Evolutionary conservation across 495 filamentous ascomycete genomes (phyloP), one percentile per base, ranked within the genome.

Genomic region (Pyronema omphalodes): DNA sequence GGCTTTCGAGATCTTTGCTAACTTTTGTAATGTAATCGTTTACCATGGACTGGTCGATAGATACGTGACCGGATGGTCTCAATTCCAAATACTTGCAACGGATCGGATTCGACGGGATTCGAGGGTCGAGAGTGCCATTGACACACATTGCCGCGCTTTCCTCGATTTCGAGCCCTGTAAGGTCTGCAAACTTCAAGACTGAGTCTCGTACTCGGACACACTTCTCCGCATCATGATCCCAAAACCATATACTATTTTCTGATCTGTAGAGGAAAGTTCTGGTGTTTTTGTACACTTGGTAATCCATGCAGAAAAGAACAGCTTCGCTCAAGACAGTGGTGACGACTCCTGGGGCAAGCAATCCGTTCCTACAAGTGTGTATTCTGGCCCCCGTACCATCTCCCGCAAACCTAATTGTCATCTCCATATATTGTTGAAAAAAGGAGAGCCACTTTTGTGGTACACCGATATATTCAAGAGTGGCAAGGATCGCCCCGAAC

Each of bases 211-310:
- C 80, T 44, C 69, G 73, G 37, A 71, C 70, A 44, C 76, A 77
- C 6, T 66, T 70, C 4, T 70, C 55, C 23, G 76, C 73, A 7
- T 74, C 65, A 11, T 63, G 58, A 23, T 73, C 72, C 79, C 79
- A 83, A 56, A 83, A 74, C 81, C 81, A 83, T 56, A 83, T 75
- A 59, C 83, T 79, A 58, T 83, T 79, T 53, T 81, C 73, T 36
- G 82, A 68, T 6, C 80, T 76, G 56, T 79, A 81, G 9, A 83
- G 64, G 35, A 74, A 68, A 6, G 68, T 64, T 3, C 75, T 67
- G 5, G 75, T 60, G 0, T 79, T 73, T 29, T 29, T 29, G 7
- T 61, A 60, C 40, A 84, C 72, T 0, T 75, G 67, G 54, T 75
- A 81, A 57, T 84, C 81, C 63, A 84, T 71, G 56, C 74, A 78